Evolutionary conservation across 2,329 filamentous ascomycete species (phyloP), one percentile per base, ranked within the genome.

Genomic region (Diaporthe destruens): DNA sequence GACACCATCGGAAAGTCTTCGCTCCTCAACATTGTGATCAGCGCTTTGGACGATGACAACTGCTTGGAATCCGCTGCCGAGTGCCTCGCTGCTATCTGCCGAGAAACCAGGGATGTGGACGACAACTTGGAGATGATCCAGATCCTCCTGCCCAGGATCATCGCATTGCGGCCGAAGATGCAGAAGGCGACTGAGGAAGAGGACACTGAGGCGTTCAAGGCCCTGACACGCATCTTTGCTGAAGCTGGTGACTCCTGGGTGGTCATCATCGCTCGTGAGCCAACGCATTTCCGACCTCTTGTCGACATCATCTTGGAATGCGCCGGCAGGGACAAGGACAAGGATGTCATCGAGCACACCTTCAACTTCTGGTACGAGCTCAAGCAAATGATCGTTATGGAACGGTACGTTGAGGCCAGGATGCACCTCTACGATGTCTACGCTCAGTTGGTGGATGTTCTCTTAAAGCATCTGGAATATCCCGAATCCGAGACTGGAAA

Each of bases 341-440:
- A 93, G 74, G 96, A 99, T 76, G 94, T 95, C 6, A 95, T 99
- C 75, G 94, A 94, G 69, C 91, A 96, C 78, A 99, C 97, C 0
- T 99, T 99, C 83, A 91, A 91, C 76, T 98, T 99, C 84, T 99
- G 96, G 96, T 98, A 97, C 80, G 96, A 99, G 80, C 88, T 99
- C 59, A 99, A 99, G 86, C 95, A 98, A 81, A 98, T 97, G 80
- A 87, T 99, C 61, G 95, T 95, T 1, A 83, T 99, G 69, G 96
- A 98, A 47, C 92, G 92, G 76, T 99, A 98, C 80, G 93, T 94
- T 67, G 89, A 95, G 77, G 93, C 95, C 53, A 91, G 95, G 67
- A 82, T 94, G 75, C 88, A 93, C 77, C 89, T 94, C 71, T 87
- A 94, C 47, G 94, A 97, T 76, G 85, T 98, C 59, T 99, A 94